Evolutionary conservation across 768 basidiomycete genomes (phyloP), one percentile per base, ranked within the genome.

Genomic region (Kwoniella dejecticola): DNA sequence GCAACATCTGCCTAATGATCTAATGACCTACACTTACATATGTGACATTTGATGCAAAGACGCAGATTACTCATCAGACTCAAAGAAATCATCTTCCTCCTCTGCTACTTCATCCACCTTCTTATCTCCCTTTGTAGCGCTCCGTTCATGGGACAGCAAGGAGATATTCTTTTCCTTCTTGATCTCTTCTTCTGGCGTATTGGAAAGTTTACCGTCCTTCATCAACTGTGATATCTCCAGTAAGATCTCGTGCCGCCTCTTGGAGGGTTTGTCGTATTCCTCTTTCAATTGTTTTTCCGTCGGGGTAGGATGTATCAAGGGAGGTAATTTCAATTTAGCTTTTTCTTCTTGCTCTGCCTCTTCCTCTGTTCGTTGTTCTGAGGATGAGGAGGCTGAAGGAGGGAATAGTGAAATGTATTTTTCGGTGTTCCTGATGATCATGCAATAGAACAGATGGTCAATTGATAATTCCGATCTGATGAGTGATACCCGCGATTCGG

Each of bases 331-430:
- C 29, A 69, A 62, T 57, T 60, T 64, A 23, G 31, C 40, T 6
- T 46, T 27, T 11, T 60, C 48, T 27, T 60, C 56, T n/a, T 41
- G 46, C 23, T 19, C 33, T 36, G 7, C 15, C 30, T 52, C 52
- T 26, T 44, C 2, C 10, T 42, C 45, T 54, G 64, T 59, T 50
- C n/a, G n/a, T n/a, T 41, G 24, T 23, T 21, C 54, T 63, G 56
- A 41, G 26, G 54, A n/a, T 26, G 7, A 13, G 23, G 55, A 17
- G 44, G 55, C 45, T 1, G 67, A 59, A 44, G 72, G 67, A 4
- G 93, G 91, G 76, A 92, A 94, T 26, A 97, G 83, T 1, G 92
- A 90, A 29, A 96, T 85, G 75, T 97, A 96, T 81, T 91, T 94
- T 72, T 87, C 85, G 11, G 84, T 81, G 77, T 89, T 91, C 4